These are phyloP conservation scores for Irpex lacteus DNA, from an alignment of 1,284 basidiomycete species.

Conservation along the genomic window DNA sequence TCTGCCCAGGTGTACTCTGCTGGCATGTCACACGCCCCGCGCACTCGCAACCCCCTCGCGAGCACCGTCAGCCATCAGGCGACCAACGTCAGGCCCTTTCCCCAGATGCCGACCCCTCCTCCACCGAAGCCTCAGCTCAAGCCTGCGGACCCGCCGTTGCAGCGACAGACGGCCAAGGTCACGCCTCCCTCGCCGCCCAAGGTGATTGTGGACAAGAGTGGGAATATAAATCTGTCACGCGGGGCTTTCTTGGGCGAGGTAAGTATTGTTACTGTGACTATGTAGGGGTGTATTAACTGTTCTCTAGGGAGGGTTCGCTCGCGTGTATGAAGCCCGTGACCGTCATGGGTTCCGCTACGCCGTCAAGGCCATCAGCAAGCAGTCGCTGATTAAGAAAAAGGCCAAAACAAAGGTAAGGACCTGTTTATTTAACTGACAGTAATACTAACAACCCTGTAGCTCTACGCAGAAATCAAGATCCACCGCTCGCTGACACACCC, in stretches of 20 bases:
- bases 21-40: constrained; percentile 24
- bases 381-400: constrained; percentile 84
- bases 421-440: background rate
- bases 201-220: constrained; percentile 67
- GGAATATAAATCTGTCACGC: constrained; percentile 58
- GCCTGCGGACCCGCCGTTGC: constrained; percentile 59
- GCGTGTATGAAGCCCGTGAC: constrained; percentile 88
- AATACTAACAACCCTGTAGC: constrained; percentile 41
- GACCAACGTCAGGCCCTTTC: constrained; percentile 21
- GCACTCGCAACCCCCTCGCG: constrained; percentile 31
- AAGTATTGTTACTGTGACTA: constrained; percentile 26
- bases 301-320: constrained; percentile 90
- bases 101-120: constrained; percentile 18
- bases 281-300: constrained; percentile 1
- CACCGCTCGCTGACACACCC: constrained; percentile 90
- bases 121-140: constrained; percentile 19
- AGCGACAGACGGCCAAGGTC: constrained; percentile 78
- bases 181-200: constrained; percentile 80
- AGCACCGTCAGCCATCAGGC: constrained; percentile 27
- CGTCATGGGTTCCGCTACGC: constrained; percentile 61
- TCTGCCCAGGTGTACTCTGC: constrained; percentile 23
- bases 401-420: constrained; percentile 81
- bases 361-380: constrained; percentile 87
- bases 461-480: constrained; percentile 99
- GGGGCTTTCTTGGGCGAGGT: constrained; percentile 88